Evolutionary conservation across 2,329 filamentous ascomycete species (phyloP), one percentile per base, ranked within the genome.

Genomic region (Alternaria tenuissima): DNA sequence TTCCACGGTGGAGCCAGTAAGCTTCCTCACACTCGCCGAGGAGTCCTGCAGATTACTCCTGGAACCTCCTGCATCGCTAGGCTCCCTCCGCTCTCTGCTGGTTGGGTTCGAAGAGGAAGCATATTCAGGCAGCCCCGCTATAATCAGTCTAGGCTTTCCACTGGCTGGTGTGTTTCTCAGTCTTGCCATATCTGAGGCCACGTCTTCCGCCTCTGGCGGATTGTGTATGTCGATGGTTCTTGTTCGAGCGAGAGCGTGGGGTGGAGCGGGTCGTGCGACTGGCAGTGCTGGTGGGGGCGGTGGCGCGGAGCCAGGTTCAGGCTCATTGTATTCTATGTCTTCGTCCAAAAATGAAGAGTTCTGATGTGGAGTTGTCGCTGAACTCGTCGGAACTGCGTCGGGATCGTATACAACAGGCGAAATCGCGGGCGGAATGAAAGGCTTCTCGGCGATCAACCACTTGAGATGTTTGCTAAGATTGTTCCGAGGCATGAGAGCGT

Each of bases 381-480:
- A 73, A 57, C 67, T 71, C 28, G 64, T 52, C 14, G 62, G 66
- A 24, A 55, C 43, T 42, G 65, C 68, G 34, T 72, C 57, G n/a
- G 72, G 66, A 46, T 71, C 68, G 64, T 75, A 78, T 52, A 64
- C 59, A 64, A 74, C 64, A 55, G 72, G 61, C 30, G 75, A 67
- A 52, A 61, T 55, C 42, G 71, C 67, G 43, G 73, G 67, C n/a
- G 82, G 81, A 48, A 83, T 61, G 64, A 81, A 81, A 42, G 82
- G 81, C 69, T 80, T 82, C 61, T 76, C 75, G 63, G 69, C 71
- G 57, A 83, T 70, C 72, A 85, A 76, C 83, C 83, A 85, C 62
- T 76, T 75, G 62, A 85, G 74, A 66, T 85, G 82, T 70, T 79
- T 78, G 61, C 70, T 74, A 62, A 84, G 73, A 65, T 85, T 85